Base-by-base conservation (phyloP, 176 grass and related monocot genomes). In the Tillandsia leiboldiana region DNA sequence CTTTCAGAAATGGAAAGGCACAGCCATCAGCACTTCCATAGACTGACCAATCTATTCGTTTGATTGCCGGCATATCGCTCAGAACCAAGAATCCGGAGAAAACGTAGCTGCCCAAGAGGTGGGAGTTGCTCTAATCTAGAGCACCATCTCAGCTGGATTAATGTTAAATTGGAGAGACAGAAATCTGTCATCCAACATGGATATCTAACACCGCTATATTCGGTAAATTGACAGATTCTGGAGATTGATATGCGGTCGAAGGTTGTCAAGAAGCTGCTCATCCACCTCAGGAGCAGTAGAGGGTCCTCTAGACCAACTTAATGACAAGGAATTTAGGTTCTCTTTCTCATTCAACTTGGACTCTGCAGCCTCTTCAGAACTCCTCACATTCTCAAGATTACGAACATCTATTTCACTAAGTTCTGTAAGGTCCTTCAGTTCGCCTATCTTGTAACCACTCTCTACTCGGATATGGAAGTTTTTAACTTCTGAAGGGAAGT, bases 401-500 rank as follows among this genome's bases (percentile, higher is more conserved):
- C 26, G 26, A 53, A 79, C 66, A 48, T 53, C 42, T 10, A 79
- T 50, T 58, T 62, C 59, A 8, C 59, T 29, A 12, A 73, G 77
- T 65, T 79, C 61, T 15, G 9, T 59, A 10, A 79, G 52, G 26
- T 8, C 52, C 33, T 70, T 48, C 50, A 79, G 11, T 3, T 67
- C 61, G 50, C 13, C 18, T 26, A 79, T 79, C 48, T 20, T 50
- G 49, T 66, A 72, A 9, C 22, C 77, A 49, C 63, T 63, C 14
- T 23, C 50, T n/a, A 59, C 68, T 13, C 9, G 20, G 9, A 70
- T 48, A 51, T 63, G 63, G 26, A 57, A 58, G 2, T 17, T 22
- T 73, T 66, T 13, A 79, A 53, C 50, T 79, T 65, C 56, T 79
- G 77, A 58, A 79, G 77, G 64, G 65, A 67, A 28, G 48, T 79